Conservation (phyloP, 225 moss, liverwort and hornwort genomes). For the Sphagnum contortum region DNA sequence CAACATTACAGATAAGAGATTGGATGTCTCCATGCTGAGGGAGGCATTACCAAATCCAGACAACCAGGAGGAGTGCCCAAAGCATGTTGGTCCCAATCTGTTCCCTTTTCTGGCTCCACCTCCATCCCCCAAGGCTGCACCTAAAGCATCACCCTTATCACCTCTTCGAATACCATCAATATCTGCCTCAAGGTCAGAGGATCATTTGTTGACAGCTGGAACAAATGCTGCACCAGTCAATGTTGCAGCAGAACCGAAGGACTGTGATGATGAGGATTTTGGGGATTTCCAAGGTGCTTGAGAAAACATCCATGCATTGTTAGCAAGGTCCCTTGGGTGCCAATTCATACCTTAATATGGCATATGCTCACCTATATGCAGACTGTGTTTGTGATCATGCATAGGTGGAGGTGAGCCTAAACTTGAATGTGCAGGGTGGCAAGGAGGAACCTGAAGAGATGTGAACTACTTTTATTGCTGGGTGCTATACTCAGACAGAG, state of each 20-base stretch:
- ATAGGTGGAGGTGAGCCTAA: too few relatives aligned
- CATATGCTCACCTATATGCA: too few relatives aligned
- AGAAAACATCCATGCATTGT: constrained; percentile 2
- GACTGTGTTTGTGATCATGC: too few relatives aligned
- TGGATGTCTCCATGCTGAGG: constrained; percentile 21
- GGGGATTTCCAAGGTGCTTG: constrained; percentile 95
- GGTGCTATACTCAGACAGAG: too few relatives aligned
- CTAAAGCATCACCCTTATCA: constrained; percentile 15
- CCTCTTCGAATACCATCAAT: constrained; percentile 38
- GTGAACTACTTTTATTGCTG: too few relatives aligned
- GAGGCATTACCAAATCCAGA: constrained; percentile 45
- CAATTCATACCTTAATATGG: too few relatives aligned
- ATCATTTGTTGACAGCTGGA: constrained; percentile 4
- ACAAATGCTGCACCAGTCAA: constrained; percentile 8
- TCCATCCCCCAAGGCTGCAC: constrained; percentile 57
- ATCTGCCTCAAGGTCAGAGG: constrained; percentile 12
- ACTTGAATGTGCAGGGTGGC: too few relatives aligned
- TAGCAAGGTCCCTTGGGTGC: too few relatives aligned
- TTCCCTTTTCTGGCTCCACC: constrained; percentile 69
- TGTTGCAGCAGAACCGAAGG: constrained; percentile 12
- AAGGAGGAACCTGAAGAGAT: too few relatives aligned
- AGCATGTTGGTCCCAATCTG: constrained; percentile 34
- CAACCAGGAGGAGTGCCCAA: constrained; percentile 41
- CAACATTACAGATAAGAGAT: constrained; percentile 18
- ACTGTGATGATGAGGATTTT: constrained; percentile 79